phyloP scores from a whole-genome alignment of 2,329 filamentous ascomycete genomes.

The Diplodia scrobiculata region DNA sequence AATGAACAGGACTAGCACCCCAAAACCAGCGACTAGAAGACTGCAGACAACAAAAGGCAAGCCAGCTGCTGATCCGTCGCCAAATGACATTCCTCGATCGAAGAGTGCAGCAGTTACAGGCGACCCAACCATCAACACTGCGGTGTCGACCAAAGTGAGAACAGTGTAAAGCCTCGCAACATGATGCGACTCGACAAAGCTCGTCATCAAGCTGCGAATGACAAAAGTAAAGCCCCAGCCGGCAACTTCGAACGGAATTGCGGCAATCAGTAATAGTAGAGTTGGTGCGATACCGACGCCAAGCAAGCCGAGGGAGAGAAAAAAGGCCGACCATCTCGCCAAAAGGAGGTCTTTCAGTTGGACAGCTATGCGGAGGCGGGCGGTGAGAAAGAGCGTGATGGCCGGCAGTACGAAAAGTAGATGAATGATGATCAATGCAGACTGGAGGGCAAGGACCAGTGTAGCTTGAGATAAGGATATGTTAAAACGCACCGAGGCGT shows the following conservation, averaged over 20 bases:
- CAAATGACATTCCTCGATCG: constrained; percentile 50
- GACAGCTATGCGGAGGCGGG: constrained; percentile 25
- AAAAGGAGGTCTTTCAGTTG: constrained; percentile 39
- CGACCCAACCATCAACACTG: constrained; percentile 52
- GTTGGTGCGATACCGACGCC: constrained; percentile 39
- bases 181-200: constrained; percentile 57
- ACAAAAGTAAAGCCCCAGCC: constrained; percentile 52
- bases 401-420: constrained; percentile 40
- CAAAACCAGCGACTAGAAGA: constrained; percentile 27
- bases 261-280: constrained; percentile 36
- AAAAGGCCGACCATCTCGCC: constrained; percentile 36
- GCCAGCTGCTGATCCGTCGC: constrained; percentile 52
- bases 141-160: constrained; percentile 55
- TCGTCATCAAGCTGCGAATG: constrained; percentile 56
- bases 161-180: constrained; percentile 59
- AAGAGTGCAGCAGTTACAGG: constrained; percentile 55
- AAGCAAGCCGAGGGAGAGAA: constrained; percentile 37
- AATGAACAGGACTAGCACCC: not conserved
- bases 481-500: constrained; percentile 55
- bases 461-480: constrained; percentile 49
- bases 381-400: constrained; percentile 34
- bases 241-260: constrained; percentile 52
- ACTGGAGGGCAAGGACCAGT: constrained; percentile 38
- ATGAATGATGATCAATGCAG: constrained; percentile 36
- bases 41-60: constrained; percentile 53